Evolutionary conservation across 2,329 filamentous ascomycete genomes (phyloP), one percentile per base, ranked within the genome.

Genomic region (Trichoderma atrobrunneum): DNA sequence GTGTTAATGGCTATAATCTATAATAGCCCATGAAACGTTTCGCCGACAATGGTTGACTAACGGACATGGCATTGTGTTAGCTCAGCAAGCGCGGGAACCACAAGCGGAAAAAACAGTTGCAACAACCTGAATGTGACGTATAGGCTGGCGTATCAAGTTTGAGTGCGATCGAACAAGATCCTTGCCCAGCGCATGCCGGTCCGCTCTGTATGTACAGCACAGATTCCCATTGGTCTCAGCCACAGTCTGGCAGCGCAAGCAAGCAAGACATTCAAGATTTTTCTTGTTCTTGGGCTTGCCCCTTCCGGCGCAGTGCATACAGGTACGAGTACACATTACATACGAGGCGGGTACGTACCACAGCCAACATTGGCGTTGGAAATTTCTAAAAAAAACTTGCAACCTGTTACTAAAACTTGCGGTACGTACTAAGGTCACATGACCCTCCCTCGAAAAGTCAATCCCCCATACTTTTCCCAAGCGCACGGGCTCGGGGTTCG

Each of bases 181-280:
- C 66, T 30, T 69, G 56, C 14, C 30, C 36, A 69, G 56, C 57
- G 66, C 56, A 62, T 18, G 57, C 26, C 28, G 39, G 28, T 28
- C 56, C 51, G 63, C 43, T 43, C 39, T n/a, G 16, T 43, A 8
- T 43, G 39, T n/a, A 21, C n/a, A 43, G 54, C 51, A 57, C 28
- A 61, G 14, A 48, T 28, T 57, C 66, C 60, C 51, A 56, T 63
- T 51, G 71, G 71, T 21, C 18, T 54, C 30, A 73, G 68, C 73
- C 64, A 73, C 72, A 36, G 61, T 48, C 26, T 64, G 63, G 63
- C 63, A 61, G 66, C 66, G 16, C 28, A 36, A 36, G 34, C 14
- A 16, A 36, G 34, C 34, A 3, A 61, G n/a, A 21, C 16, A 60
- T 43, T 21, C 48, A 54, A 21, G 56, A 60, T 60, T 32, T 32